A percentile compares a stretch with the other conserved stretches of the same genome.
Evolutionary conservation across 345 rosid genomes (phyloP).

Genomic region (Rhizophora mangle): DNA sequence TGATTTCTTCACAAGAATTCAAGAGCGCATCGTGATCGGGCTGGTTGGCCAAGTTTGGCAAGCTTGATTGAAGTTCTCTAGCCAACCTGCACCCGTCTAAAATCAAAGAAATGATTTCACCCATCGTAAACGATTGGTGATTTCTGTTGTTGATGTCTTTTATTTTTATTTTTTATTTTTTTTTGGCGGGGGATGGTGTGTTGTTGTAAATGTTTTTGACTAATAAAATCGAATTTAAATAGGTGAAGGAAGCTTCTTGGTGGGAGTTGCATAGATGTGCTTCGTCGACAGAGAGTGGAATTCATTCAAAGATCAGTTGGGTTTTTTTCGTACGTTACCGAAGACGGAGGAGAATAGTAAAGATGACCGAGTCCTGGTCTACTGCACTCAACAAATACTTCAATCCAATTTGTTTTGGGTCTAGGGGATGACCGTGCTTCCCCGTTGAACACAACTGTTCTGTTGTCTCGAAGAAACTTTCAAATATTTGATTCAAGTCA

Average conservation of each 20-base stretch:
- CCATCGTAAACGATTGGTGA: slow-evolving; percentile 20
- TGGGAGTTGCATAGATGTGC: neutral
- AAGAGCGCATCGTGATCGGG: slow-evolving; percentile 29
- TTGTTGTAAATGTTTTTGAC: neutral
- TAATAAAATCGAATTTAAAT: neutral
- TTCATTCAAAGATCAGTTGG: no score
- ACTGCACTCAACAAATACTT: neutral
- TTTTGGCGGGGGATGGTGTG: neutral
- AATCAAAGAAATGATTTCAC: slow-evolving; percentile 41
- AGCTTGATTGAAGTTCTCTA: slow-evolving; percentile 45
- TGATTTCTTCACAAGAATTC: slow-evolving; percentile 44
- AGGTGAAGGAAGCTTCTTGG: neutral
- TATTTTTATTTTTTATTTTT: neutral
- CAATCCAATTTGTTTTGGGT: neutral
- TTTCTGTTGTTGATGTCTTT: neutral
- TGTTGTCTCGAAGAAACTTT: slow-evolving; percentile 11
- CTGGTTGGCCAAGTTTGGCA: slow-evolving; percentile 27
- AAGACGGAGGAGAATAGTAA: neutral
- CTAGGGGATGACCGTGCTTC: slow-evolving; percentile 23
- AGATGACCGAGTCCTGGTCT: neutral
- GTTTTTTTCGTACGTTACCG: neutral
- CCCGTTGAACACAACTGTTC: slow-evolving; percentile 7
- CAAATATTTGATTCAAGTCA: no score
- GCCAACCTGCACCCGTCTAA: slow-evolving; percentile 47
- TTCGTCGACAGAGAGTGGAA: no score